Base-by-base conservation (phyloP, 306 rosid species). In the Benincasa hispida region DNA sequence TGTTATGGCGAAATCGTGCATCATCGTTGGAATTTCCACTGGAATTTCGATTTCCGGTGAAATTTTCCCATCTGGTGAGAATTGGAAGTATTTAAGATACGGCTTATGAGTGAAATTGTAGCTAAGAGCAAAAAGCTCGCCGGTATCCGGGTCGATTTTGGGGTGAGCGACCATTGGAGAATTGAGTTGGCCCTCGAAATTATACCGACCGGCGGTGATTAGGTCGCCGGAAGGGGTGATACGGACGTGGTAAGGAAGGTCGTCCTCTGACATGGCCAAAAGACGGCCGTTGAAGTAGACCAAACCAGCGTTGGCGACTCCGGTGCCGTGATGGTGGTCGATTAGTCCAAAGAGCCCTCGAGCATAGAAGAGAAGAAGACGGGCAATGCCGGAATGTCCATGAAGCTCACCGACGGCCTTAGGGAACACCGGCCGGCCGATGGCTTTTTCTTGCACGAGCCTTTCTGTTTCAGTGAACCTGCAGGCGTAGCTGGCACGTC, bases 151-250 rank as follows among this genome's bases (percentile, higher is more conserved):
- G 24, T 72, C 76, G 25, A 72, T 17, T 50, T 72, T 72, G 14
- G 76, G 76, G 58, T 72, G 76, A 8, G 76, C 56, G 59, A 72
- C 30, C 76, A 72, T 72, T 7, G 76, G n/a, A 8, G 76, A 47
- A 13, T 72, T 24, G 21, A 72, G 37, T 24, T 72, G 76, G 39
- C 28, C 58, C 21, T 72, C 58, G 25, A 72, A 72, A 72, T 72
- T 47, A 25, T 47, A 72, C 6, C 76, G 58, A 0, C 76, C 76
- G 57, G 3, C 41, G 21, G 76, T 72, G 18, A 13, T 18, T 2
- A 72, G 24, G 22, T 72, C 76, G 7, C 76, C 76, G 25, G 56
- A 72, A 10, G 39, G n/a, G 8, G 76, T 72, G 57, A 72, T 72
- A 24, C 51, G 41, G 8, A 72, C 37, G 30, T 72, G 76, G 24